Percentiles rank a stretch among this genome's conserved stretches.
These are phyloP conservation scores for Globisporangium yorkense DNA, from an alignment of 352 stramenopile species.

Conservation along the genomic window DNA sequence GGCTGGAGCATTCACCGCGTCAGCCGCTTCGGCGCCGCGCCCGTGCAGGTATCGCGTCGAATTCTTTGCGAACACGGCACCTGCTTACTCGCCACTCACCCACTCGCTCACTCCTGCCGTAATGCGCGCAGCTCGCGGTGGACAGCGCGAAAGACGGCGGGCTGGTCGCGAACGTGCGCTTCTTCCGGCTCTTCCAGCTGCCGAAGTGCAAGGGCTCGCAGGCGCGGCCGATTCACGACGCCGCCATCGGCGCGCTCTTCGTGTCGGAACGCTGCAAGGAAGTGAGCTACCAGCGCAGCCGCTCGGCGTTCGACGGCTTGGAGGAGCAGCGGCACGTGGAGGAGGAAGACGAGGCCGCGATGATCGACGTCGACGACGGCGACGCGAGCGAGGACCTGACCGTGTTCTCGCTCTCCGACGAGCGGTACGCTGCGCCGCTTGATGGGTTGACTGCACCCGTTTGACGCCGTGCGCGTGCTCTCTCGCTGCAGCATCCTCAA, in stretches of 20 bases:
- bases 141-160: slow-evolving; percentile 36
- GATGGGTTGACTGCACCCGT: neutral
- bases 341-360: slow-evolving; percentile 31
- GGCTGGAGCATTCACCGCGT: slow-evolving; percentile 58
- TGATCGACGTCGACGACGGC: slow-evolving; percentile 22
- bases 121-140: slow-evolving; percentile 28
- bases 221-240: neutral
- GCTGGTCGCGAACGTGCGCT: slow-evolving; percentile 39
- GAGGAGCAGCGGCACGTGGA: slow-evolving; percentile 22
- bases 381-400: slow-evolving; percentile 42
- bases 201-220: neutral
- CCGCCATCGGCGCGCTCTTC: slow-evolving; percentile 32
- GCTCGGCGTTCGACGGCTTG: slow-evolving; percentile 10
- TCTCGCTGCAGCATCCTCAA: slow-evolving; percentile 33
- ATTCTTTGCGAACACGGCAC: neutral
- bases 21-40: slow-evolving; percentile 45
- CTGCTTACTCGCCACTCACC: slow-evolving; percentile 3
- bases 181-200: slow-evolving; percentile 56
- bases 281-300: slow-evolving; percentile 19
- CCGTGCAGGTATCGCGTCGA: slow-evolving; percentile 22
- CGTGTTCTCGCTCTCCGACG: slow-evolving; percentile 42
- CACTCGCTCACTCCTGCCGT: neutral
- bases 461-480: neutral
- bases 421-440: slow-evolving; percentile 21
- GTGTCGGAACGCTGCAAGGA: slow-evolving; percentile 42